A percentile compares a stretch with the other conserved stretches of the same genome.
Evolutionary conservation across 768 basidiomycete genomes (phyloP).

Genomic region (Hygrophorus russula): DNA sequence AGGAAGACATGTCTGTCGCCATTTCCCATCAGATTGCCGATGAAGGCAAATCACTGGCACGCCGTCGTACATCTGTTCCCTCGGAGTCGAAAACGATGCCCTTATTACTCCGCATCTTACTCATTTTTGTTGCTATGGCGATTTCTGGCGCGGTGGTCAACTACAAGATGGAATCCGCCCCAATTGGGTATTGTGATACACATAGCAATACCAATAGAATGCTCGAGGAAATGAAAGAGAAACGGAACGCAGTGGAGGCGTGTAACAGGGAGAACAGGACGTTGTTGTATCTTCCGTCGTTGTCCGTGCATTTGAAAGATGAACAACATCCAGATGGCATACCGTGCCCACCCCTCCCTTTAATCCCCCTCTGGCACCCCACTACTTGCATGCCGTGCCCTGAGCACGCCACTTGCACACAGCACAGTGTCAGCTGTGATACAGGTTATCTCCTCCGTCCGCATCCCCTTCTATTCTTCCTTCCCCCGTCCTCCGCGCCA

Average conservation of each 20-base stretch:
- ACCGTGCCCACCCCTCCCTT: conserved; percentile 42
- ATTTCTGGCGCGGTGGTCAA: conserved; percentile 24
- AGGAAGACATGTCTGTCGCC: conserved; percentile 12
- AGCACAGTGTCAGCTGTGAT: conserved; percentile 50
- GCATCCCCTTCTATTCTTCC: conserved; percentile 43
- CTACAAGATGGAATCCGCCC: conserved; percentile 58
- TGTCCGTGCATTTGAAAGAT: conserved; percentile 8
- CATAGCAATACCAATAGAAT: conserved; percentile 47
- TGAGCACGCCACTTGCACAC: conserved; percentile 52
- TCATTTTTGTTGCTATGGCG: conserved; percentile 22
- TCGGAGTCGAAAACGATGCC: conserved; percentile 12
- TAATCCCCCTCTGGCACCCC: conserved; percentile 47
- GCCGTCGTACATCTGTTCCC: conserved; percentile 5
- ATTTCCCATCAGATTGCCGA: conserved; percentile 29
- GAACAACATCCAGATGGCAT: conserved; percentile 20
- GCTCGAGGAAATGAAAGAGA: conserved; percentile 36
- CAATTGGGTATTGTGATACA: conserved; percentile 69
- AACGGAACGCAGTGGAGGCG: conserved; percentile 33
- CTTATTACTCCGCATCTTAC: conserved; percentile 31
- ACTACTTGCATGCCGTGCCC: conserved; percentile 65
- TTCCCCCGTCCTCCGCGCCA: conserved; percentile 27
- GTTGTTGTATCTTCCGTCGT: conserved; percentile 21
- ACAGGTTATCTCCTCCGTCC: conserved; percentile 55
- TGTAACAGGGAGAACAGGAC: conserved; percentile 51
- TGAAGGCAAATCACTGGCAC: conserved; percentile 14